phyloP scores from a whole-genome alignment of 2,329 filamentous ascomycete species.

The Colletotrichum somersetense region DNA sequence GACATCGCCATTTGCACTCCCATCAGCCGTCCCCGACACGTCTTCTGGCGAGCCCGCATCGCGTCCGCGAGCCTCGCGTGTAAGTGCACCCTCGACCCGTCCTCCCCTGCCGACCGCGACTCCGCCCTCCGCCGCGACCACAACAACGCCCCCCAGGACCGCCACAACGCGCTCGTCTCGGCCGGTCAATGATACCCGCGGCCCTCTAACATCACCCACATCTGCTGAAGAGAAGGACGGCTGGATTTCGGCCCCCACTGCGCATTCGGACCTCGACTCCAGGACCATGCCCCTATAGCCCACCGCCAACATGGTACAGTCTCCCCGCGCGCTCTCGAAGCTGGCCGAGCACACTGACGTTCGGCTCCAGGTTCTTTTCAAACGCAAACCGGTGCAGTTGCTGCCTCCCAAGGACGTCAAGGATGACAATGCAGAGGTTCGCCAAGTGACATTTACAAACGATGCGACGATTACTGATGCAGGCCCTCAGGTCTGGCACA shows the following conservation, averaged over 20 bases:
- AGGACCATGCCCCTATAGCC: constrained; percentile 43
- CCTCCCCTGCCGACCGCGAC: constrained; percentile 38
- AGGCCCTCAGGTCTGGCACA: constrained; percentile 84
- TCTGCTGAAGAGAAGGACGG: constrained; percentile 44
- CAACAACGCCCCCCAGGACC: constrained; percentile 31
- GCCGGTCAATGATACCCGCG: constrained; percentile 32
- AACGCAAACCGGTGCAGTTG: constrained; percentile 93
- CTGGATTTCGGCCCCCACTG: constrained; percentile 59
- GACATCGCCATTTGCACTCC: constrained; percentile 26
- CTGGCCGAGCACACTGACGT: constrained; percentile 41
- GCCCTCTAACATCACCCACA: constrained; percentile 21
- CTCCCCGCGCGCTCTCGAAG: constrained; percentile 16
- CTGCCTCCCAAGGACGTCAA: constrained; percentile 78
- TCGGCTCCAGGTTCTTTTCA: constrained; percentile 83
- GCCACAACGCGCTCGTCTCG: constrained; percentile 44
- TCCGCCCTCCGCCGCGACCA: constrained; percentile 33
- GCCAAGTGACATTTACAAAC: constrained; percentile 45
- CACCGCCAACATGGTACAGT: constrained; percentile 52
- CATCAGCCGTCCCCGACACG: constrained; percentile 32
- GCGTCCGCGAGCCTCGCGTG: constrained; percentile 42
- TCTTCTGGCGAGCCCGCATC: constrained; percentile 38
- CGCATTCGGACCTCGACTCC: constrained; percentile 38
- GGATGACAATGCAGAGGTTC: constrained; percentile 86
- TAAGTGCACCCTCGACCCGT: constrained; percentile 40
- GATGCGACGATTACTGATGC: constrained; percentile 38